Evolutionary conservation across 164 flowering plant species (phyloP).

Genomic region (Vitis vinifera): DNA sequence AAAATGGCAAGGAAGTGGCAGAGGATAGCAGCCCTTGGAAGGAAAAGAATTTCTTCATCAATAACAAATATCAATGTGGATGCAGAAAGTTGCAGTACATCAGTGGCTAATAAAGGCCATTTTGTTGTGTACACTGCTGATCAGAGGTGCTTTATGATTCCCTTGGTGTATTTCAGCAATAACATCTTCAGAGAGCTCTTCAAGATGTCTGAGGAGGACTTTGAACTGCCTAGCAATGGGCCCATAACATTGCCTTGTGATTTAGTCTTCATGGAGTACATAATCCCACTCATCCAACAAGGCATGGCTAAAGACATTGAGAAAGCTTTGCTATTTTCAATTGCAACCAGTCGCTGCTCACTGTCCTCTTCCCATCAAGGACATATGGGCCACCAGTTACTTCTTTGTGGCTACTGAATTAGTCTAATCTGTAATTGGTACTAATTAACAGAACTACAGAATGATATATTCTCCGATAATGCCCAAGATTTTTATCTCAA

Average conservation of each 20-base stretch:
- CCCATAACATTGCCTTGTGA: slow-evolving; percentile 28
- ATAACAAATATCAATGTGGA: too few relatives aligned
- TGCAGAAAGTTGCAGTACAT: too few relatives aligned
- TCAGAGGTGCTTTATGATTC: slow-evolving; percentile 17
- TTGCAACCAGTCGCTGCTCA: not conserved
- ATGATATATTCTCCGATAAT: too few relatives aligned
- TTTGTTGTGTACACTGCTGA: slow-evolving; percentile 22
- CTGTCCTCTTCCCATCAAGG: too few relatives aligned
- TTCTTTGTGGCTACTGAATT: too few relatives aligned
- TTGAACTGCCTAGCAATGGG: slow-evolving; percentile 17
- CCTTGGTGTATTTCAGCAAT: slow-evolving; percentile 15
- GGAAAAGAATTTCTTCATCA: not conserved
- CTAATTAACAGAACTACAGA: too few relatives aligned
- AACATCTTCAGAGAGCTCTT: slow-evolving; percentile 14
- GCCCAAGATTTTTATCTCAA: too few relatives aligned
- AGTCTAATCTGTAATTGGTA: too few relatives aligned
- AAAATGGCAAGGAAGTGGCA: not conserved
- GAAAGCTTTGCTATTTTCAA: not conserved
- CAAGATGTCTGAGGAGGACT: slow-evolving; percentile 11
- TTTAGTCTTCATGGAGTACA: slow-evolving; percentile 10
- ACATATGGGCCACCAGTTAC: not conserved
- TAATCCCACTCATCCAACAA: slow-evolving; percentile 1
- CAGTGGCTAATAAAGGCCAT: slow-evolving; percentile 14
- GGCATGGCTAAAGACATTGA: not conserved
- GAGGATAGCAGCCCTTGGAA: not conserved